Base-by-base conservation (phyloP, 2,329 filamentous ascomycete genomes). In the Elsinoe batatas region DNA sequence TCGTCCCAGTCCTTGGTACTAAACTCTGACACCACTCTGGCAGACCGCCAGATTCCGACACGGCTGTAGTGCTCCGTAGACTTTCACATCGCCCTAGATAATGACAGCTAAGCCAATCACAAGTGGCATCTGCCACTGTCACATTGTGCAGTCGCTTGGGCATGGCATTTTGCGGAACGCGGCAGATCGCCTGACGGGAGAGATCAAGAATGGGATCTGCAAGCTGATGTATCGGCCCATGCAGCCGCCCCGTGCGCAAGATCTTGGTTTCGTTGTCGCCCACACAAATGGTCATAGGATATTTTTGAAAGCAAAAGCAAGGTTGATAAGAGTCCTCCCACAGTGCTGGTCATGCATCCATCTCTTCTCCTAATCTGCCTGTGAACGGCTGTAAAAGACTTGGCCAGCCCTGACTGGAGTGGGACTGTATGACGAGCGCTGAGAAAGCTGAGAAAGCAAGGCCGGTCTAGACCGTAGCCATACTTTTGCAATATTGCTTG, bases 381-480 rank as follows among this genome's bases (percentile, higher is more conserved):
- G n/a, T 12, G n/a, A 37, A 12, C 11, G 3, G 35, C 8, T 37
- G 11, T 13, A 10, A 15, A 10, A 10, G 35, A 37, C 11, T 15
- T 15, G 11, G 11, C 35, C 35, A n/a, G 26, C 26, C 26, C 26
- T 30, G 26, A 30, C 8, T 30, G 26, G 7, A 30, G 26, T 30
- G 26, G 26, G 44, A 30, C 7, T 12, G 4, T 18, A 35, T 49
- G 44, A 49, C 44, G 44, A 49, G 30, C 17, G 44, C 44, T 49
- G 44, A 49, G 44, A 33, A 49, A 49, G 44, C 44, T 49, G 44
- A 49, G 44, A 33, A 49, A 49, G 44, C 44, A 18, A 18, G 44
- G 44, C 13, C 32, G 26, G 44, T 49, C 44, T 49, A 49, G 44
- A 49, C 22, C 44, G 35, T 35, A 26, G 44, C 44, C 22, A 49